Conservation (phyloP, 108 stramenopile genomes). For the Ochromonas danica region DNA sequence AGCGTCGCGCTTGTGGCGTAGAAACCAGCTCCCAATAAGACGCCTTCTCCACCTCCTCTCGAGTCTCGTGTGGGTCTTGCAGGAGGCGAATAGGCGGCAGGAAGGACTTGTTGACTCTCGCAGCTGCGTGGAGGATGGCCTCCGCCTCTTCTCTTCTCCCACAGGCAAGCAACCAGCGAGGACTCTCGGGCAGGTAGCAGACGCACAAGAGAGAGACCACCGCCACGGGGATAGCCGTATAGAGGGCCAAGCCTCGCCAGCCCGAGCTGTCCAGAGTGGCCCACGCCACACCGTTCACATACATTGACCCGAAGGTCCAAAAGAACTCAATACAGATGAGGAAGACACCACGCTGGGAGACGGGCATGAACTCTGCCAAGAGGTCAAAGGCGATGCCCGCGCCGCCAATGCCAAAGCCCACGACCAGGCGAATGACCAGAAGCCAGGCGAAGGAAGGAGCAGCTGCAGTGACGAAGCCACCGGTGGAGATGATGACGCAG, state of each 20-base stretch:
- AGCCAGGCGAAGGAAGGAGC: constrained; percentile 50
- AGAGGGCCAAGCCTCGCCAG: constrained; percentile 67
- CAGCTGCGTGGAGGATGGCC: background rate
- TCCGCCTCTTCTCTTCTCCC: constrained; percentile 63
- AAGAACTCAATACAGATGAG: constrained; percentile 70
- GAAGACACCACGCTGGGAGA: constrained; percentile 48
- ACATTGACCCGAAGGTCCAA: constrained; percentile 71
- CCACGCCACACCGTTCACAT: constrained; percentile 65
- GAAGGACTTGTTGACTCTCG: background rate
- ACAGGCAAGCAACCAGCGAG: constrained; percentile 64
- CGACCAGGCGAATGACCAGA: constrained; percentile 57
- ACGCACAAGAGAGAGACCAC: constrained; percentile 61
- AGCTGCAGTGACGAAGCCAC: constrained; percentile 65
- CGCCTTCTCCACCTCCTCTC: background rate
- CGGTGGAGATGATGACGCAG: constrained; percentile 59
- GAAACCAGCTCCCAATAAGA: constrained; percentile 21
- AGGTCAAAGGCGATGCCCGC: constrained; percentile 73
- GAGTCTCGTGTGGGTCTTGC: background rate
- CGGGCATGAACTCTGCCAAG: constrained; percentile 70
- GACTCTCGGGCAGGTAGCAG: constrained; percentile 70
- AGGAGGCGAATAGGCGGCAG: background rate
- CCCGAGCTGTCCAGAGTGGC: constrained; percentile 37
- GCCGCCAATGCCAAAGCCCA: constrained; percentile 77
- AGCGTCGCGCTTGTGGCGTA: background rate
- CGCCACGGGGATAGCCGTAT: constrained; percentile 66